Conservation (phyloP, 1,139 yeast genomes). For the Saccharomyces hybrid region DNA sequence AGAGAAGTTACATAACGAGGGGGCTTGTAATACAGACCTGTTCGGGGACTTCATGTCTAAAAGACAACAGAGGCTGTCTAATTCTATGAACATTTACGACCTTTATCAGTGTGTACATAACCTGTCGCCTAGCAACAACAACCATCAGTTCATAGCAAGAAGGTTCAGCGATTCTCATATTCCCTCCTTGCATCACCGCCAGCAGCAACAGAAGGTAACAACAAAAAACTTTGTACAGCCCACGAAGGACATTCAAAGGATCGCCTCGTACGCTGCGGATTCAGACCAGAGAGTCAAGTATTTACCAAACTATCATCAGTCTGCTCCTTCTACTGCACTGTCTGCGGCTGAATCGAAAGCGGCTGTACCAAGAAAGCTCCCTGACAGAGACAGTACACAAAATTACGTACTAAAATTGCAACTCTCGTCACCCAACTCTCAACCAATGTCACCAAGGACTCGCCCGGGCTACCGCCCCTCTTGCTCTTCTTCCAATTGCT, state of each 20-base stretch:
- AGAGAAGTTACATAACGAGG: background rate
- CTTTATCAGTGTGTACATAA: slow-evolving; percentile 7
- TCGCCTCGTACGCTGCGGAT: background rate
- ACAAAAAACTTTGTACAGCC: background rate
- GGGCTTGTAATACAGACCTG: background rate
- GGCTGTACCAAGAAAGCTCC: background rate
- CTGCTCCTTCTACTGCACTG: background rate
- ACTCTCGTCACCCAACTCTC: background rate
- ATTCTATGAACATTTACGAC: background rate
- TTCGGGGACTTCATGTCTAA: background rate
- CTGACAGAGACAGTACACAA: background rate
- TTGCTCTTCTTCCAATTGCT: background rate
- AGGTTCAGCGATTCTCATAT: slow-evolving; percentile 9
- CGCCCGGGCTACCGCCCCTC: background rate
- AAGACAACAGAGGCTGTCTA: background rate
- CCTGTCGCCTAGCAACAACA: background rate
- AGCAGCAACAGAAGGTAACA: background rate
- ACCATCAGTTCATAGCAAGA: slow-evolving; percentile 3
- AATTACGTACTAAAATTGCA: background rate
- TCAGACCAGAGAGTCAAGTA: background rate
- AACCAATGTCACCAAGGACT: background rate
- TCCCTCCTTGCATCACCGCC: background rate
- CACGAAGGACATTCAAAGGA: background rate
- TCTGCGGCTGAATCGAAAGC: background rate
- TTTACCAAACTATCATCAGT: background rate